Evolutionary conservation across 2,329 filamentous ascomycete species (phyloP), one percentile per base, ranked within the genome.

Genomic region (Fusarium setosum): DNA sequence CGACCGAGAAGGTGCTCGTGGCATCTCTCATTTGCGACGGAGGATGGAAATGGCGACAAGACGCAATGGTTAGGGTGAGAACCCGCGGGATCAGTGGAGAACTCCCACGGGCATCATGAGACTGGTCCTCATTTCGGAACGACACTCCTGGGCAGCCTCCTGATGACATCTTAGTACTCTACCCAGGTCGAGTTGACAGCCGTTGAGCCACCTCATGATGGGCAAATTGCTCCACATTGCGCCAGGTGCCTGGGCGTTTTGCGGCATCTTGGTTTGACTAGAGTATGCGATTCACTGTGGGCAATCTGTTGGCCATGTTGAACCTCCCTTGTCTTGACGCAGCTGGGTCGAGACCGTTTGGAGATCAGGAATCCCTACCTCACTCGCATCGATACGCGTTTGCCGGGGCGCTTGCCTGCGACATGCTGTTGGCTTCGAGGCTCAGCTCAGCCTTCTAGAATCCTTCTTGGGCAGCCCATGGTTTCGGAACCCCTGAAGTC

Each of bases 391-490:
- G 45, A 38, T 42, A 32, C 15, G 40, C 44, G 61, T 59, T 40
- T 56, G 38, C 41, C 18, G 42, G 42, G 44, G 31, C 31, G 13
- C 42, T 42, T 45, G 24, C 20, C 21, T 56, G 23, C 52, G 56
- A 38, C 23, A 29, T 21, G 32, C 50, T 56, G 56, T 53, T 61
- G 55, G 57, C 58, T 59, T 59, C 31, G 34, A 57, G 42, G 37
- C 56, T 70, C 55, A 61, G 37, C 56, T 70, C 55, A 61, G 57
- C 68, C 69, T 72, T 72, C 69, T 72, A 68, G 69, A 72, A 72
- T 66, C 69, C 65, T 72, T 72, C 67, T n/a, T 59, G 32, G 41
- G 40, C 55, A 40, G 35, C 24, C 61, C 60, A 56, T 50, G 50
- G 55, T 60, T 52, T 61, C 48, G 52, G 40, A 29, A 53, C 67